A percentile compares a stretch with the other conserved stretches of the same genome.
phyloP scores from a whole-genome alignment of 495 filamentous ascomycete species.

The Lophiotrema nucula region DNA sequence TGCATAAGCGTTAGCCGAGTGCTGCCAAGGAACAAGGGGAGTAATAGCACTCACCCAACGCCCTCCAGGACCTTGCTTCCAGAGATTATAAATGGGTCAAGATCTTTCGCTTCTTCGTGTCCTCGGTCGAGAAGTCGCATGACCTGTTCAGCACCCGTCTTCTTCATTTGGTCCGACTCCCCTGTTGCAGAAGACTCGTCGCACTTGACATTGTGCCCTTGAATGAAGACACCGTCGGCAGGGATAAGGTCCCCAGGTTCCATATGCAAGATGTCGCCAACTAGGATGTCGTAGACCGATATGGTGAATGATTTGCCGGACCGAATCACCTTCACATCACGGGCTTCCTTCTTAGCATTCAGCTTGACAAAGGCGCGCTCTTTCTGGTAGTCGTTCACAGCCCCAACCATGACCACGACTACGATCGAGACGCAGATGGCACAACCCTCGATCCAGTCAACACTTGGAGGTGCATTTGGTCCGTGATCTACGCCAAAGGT shows the following conservation, averaged over 20 bases:
- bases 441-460: conserved; percentile 50
- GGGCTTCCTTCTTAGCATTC: conserved; percentile 50
- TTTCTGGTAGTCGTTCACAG: conserved; percentile 48
- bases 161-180: conserved; percentile 68
- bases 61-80: conserved; percentile 91
- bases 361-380: conserved; percentile 49
- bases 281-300: conserved; percentile 75
- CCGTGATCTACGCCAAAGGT: conserved; percentile 47
- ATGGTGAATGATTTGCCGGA: conserved; percentile 75
- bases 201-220: conserved; percentile 57
- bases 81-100: conserved; percentile 93
- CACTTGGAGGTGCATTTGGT: conserved; percentile 33
- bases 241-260: conserved; percentile 80
- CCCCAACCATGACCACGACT: conserved; percentile 47
- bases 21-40: not conserved
- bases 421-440: conserved; percentile 47
- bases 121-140: conserved; percentile 70
- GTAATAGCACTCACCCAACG: conserved; percentile 50
- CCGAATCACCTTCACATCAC: conserved; percentile 70
- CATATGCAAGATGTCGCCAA: conserved; percentile 78
- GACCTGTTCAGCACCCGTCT: conserved; percentile 73
- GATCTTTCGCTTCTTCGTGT: conserved; percentile 67
- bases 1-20: conserved; percentile 46
- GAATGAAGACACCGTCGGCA: conserved; percentile 42
- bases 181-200: conserved; percentile 70